phyloP scores from a whole-genome alignment of 495 filamentous ascomycete species.

The Baudoinia panamericana region DNA sequence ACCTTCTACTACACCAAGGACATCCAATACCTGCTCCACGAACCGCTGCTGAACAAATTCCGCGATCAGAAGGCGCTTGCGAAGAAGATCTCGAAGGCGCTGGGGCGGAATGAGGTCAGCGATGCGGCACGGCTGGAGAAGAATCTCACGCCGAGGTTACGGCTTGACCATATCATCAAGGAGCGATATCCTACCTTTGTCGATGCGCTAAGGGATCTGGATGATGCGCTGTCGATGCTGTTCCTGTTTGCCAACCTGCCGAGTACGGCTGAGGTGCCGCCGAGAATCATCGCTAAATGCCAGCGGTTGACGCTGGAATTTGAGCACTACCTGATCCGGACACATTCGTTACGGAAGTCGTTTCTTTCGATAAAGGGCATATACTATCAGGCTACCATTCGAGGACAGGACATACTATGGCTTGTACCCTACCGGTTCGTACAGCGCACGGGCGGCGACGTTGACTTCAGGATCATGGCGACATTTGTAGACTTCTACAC shows the following conservation, averaged over 20 bases:
- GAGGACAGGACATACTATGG: constrained; percentile 97
- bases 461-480: constrained; percentile 97
- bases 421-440: constrained; percentile 95
- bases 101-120: constrained; percentile 78
- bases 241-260: constrained; percentile 97
- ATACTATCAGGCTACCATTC: constrained; percentile 96
- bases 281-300: constrained; percentile 86
- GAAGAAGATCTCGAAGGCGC: constrained; percentile 87
- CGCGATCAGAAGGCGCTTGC: constrained; percentile 89
- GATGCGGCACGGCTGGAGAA: constrained; percentile 77
- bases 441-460: constrained; percentile 77
- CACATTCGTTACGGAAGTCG: constrained; percentile 80
- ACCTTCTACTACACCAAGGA: constrained; percentile 99
- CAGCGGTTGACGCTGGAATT: constrained; percentile 86
- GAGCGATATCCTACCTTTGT: constrained; percentile 96
- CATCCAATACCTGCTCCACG: constrained; percentile 93
- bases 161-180: constrained; percentile 89
- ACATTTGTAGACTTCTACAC: constrained; percentile 99
- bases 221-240: constrained; percentile 91
- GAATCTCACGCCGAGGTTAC: constrained; percentile 70
- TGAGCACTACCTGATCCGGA: constrained; percentile 88
- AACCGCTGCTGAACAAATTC: constrained; percentile 90
- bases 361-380: constrained; percentile 98
- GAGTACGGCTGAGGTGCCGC: constrained; percentile 68
- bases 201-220: constrained; percentile 86